These are phyloP conservation scores for Colletotrichum karsti DNA, from an alignment of 2,329 filamentous ascomycete genomes.

Conservation along the genomic window DNA sequence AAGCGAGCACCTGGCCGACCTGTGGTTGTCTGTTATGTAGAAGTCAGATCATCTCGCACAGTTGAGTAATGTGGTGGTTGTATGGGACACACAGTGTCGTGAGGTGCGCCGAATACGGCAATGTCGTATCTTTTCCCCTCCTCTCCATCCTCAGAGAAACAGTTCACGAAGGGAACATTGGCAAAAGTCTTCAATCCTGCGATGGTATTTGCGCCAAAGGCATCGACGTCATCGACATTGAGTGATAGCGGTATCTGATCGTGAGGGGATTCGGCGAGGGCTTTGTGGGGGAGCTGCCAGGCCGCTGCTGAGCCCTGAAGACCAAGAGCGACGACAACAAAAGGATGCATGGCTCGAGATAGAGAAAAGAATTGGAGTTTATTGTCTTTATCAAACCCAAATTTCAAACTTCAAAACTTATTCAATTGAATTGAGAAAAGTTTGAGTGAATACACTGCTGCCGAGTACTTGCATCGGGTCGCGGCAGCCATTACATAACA, in stretches of 20 bases:
- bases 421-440: no score
- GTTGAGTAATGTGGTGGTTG: neutral
- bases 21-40: constrained; percentile 29
- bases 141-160: constrained; percentile 31
- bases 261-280: constrained; percentile 5
- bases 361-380: neutral
- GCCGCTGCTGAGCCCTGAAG: neutral
- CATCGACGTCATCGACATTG: constrained; percentile 18
- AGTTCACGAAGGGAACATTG: constrained; percentile 34
- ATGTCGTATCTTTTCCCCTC: constrained; percentile 33
- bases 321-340: neutral
- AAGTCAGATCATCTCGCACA: neutral
- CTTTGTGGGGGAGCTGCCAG: constrained; percentile 23
- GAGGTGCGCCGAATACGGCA: constrained; percentile 38
- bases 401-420: no score
- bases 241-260: constrained; percentile 27
- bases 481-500: neutral
- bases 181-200: constrained; percentile 35
- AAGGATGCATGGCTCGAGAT: neutral
- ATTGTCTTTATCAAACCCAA: neutral
- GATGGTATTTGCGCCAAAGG: constrained; percentile 24
- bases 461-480: neutral
- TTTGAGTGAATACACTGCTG: no score
- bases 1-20: constrained; percentile 38
- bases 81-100: constrained; percentile 35